phyloP scores from a whole-genome alignment of 805 yeast genomes.

The Candida montana region DNA sequence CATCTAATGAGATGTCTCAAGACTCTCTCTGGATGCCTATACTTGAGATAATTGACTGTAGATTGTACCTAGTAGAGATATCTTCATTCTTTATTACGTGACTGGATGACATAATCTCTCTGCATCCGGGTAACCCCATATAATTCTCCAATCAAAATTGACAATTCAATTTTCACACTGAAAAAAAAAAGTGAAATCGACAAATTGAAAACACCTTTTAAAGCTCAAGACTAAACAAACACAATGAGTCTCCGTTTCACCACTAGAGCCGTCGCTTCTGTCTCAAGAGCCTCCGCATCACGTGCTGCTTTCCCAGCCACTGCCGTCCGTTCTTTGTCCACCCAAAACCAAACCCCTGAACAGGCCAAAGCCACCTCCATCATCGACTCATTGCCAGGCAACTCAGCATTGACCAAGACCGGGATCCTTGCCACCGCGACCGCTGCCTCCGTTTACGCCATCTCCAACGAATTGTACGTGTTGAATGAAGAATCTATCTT shows the following conservation, averaged over 20 bases:
- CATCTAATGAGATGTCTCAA: no score
- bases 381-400: constrained; percentile 91
- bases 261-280: constrained; percentile 9
- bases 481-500: constrained; percentile 91
- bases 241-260: constrained; percentile 11
- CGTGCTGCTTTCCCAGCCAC: constrained; percentile 39
- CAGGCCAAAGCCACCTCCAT: constrained; percentile 91
- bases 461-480: constrained; percentile 88
- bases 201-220: constrained; percentile 3
- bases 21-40: no score
- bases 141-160: constrained; percentile 1
- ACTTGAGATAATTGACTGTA: no score
- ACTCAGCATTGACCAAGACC: constrained; percentile 80
- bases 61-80: no score
- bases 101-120: neutral
- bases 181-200: constrained; percentile 1
- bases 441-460: constrained; percentile 91
- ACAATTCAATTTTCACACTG: neutral
- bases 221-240: neutral
- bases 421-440: constrained; percentile 92
- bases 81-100: no score
- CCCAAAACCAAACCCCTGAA: constrained; percentile 48
- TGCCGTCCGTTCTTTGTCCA: constrained; percentile 55
- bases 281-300: constrained; percentile 41
- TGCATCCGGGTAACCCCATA: constrained; percentile 3